Percentiles rank a stretch among this genome's conserved stretches.
phyloP scores from a whole-genome alignment of 305 asterid genomes.

The Fraxinus angustifolia region DNA sequence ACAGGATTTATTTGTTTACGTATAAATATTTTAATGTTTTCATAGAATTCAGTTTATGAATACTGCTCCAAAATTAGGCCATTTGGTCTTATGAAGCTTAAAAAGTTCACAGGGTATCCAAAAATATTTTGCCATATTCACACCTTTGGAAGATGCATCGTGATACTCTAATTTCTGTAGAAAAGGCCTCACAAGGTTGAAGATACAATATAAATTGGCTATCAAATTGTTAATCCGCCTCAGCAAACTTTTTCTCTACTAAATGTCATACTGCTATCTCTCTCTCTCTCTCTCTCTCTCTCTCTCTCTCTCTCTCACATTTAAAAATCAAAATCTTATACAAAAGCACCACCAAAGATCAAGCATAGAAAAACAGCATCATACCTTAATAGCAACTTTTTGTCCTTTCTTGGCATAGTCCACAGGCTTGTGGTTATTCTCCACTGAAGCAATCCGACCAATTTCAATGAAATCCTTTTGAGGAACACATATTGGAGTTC shows the following conservation, averaged over 20 bases:
- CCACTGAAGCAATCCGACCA: slow-evolving; percentile 88
- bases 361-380: slow-evolving; percentile 17
- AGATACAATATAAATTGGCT: neutral
- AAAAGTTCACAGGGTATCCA: neutral
- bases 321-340: neutral
- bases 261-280: neutral
- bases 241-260: neutral
- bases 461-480: slow-evolving; percentile 70
- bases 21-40: neutral
- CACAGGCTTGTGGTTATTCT: slow-evolving; percentile 85
- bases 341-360: neutral
- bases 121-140: neutral
- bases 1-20: neutral
- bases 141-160: neutral
- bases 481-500: slow-evolving; percentile 93
- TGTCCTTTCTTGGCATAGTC: slow-evolving; percentile 94
- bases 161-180: neutral
- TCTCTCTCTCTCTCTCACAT: neutral
- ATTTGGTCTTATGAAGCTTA: neutral
- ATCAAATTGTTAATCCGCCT: neutral
- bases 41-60: neutral
- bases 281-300: too few relatives aligned
- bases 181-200: neutral
- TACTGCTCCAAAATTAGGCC: neutral
- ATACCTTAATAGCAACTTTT: slow-evolving; percentile 93